Conservation (phyloP, 441 rosid genomes). For the Corymbia citriodora region DNA sequence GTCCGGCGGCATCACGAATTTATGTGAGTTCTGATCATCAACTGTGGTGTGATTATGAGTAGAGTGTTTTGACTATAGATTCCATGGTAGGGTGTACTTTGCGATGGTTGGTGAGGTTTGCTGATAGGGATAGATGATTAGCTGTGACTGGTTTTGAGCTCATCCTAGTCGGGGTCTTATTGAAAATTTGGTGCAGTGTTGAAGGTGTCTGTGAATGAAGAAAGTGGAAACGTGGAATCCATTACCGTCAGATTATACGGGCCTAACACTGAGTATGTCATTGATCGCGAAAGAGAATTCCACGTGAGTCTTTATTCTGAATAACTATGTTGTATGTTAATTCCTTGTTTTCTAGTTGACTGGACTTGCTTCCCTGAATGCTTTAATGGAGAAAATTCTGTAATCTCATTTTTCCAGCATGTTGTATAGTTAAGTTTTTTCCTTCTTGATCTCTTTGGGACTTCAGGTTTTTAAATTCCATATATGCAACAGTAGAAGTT, state of each 20-base stretch:
- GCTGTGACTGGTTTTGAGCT: not conserved
- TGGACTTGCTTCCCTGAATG: not conserved
- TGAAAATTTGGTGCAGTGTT: conserved; percentile 43
- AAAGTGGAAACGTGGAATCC: conserved; percentile 32
- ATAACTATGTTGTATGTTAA: not conserved
- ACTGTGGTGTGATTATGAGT: not conserved
- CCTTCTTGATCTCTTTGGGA: not conserved
- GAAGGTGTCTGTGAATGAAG: conserved; percentile 81
- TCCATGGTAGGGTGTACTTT: not conserved
- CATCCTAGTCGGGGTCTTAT: not conserved
- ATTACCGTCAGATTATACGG: conserved; percentile 88
- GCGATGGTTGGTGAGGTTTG: not conserved
- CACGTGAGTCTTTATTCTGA: conserved; percentile 33
- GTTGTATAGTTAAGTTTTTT: not conserved
- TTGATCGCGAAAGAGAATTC: conserved; percentile 75
- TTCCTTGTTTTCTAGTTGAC: not conserved
- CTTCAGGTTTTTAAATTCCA: not conserved
- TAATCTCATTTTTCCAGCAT: not conserved
- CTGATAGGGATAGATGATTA: not conserved
- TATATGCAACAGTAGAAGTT: not conserved
- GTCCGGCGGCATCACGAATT: conserved; percentile 96
- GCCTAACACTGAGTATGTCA: conserved; percentile 90
- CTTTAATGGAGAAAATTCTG: not conserved
- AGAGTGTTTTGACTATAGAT: not conserved
- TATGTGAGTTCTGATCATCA: conserved; percentile 40